Conservation (phyloP, 768 basidiomycete species). For the Coprinellus aureogranulatus region DNA sequence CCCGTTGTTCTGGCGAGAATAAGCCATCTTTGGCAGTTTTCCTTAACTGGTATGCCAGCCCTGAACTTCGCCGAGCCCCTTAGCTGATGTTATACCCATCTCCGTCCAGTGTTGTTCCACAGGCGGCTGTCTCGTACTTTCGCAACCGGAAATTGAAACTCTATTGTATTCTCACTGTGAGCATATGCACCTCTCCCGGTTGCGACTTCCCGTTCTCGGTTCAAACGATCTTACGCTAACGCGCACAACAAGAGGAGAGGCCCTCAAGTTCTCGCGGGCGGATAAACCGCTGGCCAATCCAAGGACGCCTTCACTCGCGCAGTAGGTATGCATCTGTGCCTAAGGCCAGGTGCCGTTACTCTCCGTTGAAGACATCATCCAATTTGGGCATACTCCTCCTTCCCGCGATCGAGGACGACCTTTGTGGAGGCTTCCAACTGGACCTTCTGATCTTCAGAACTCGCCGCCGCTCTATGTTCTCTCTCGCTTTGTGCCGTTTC, state of each 20-base stretch:
- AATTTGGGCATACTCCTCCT: background rate
- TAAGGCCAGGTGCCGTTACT: background rate
- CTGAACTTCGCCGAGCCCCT: background rate
- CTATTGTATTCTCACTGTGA: background rate
- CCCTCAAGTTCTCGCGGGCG: background rate
- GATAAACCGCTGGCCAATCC: background rate
- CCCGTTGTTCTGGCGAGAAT: conserved; percentile 1
- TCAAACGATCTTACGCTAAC: background rate
- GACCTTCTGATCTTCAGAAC: conserved; percentile 19
- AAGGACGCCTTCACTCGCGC: background rate
- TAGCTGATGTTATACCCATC: background rate
- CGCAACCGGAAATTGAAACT: background rate
- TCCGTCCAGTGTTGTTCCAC: background rate
- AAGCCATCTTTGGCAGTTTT: conserved; percentile 5
- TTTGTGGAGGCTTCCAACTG: conserved; percentile 3
- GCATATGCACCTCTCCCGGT: too few species aligned
- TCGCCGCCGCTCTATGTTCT: background rate
- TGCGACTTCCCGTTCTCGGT: background rate
- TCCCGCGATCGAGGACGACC: background rate
- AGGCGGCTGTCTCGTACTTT: background rate
- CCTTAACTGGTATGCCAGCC: background rate
- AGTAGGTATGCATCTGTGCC: background rate
- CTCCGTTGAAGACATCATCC: background rate
- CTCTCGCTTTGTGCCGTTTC: background rate
- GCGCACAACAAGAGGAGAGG: background rate